A percentile compares a stretch with the other conserved stretches of the same genome.
These are phyloP conservation scores for Kalanchoe fedtschenkoi DNA, from an alignment of 164 flowering plant genomes.

Conservation along the genomic window DNA sequence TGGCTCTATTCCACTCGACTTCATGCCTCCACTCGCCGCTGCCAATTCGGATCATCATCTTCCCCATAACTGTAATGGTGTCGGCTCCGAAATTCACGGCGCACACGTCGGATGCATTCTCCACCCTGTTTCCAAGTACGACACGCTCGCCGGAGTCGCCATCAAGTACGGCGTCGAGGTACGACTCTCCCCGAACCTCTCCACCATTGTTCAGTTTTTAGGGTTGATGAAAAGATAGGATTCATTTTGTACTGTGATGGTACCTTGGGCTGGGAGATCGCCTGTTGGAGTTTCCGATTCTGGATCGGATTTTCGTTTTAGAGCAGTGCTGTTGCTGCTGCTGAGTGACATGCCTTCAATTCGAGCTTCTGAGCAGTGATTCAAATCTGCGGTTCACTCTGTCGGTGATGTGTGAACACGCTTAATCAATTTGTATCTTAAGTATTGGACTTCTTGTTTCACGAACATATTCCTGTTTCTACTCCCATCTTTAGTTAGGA, in stretches of 20 bases:
- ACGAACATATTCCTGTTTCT: too few relatives aligned
- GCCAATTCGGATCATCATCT: background rate
- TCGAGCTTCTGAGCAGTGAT: too few relatives aligned
- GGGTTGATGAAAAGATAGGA: background rate
- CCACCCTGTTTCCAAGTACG: constrained; percentile 69
- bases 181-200: background rate
- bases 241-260: background rate
- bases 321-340: too few relatives aligned
- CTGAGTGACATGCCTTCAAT: too few relatives aligned
- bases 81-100: background rate
- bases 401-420: too few relatives aligned
- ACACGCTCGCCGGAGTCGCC: constrained; percentile 92
- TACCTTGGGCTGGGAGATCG: too few relatives aligned
- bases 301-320: too few relatives aligned
- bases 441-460: too few relatives aligned
- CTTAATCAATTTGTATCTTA: too few relatives aligned
- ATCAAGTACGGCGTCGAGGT: constrained; percentile 99
- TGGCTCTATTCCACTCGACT: background rate
- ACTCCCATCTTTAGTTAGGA: too few relatives aligned
- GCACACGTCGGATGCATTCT: constrained; percentile 31
- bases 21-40: background rate
- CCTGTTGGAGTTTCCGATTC: too few relatives aligned
- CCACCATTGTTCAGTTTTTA: constrained; percentile 5
- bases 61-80: background rate
- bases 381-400: too few relatives aligned